A percentile compares a stretch with the other conserved stretches of the same genome.
These are phyloP conservation scores for Microdochium nivale DNA, from an alignment of 2,329 filamentous ascomycete genomes.

Conservation along the genomic window DNA sequence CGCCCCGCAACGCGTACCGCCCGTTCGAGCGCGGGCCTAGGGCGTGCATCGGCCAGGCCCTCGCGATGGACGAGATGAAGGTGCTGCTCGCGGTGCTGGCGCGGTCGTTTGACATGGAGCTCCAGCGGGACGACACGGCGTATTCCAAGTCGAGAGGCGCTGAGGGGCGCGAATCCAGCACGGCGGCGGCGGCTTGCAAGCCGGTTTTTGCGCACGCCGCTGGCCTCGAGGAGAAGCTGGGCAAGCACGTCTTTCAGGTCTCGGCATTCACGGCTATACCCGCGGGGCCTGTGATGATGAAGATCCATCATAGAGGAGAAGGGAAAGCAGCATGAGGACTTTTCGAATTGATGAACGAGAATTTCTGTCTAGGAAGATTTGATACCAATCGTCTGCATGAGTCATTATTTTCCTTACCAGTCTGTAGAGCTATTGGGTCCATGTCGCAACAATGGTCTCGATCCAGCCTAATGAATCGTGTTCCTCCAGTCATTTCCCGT, in stretches of 20 bases:
- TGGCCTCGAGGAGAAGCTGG: neutral
- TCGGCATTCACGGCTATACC: neutral
- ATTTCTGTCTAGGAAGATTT: no score
- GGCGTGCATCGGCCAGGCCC: constrained; percentile 25
- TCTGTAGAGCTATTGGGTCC: no score
- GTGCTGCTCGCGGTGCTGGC: constrained; percentile 14
- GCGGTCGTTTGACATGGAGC: constrained; percentile 11
- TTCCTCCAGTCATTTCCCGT: no score
- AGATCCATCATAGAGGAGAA: neutral
- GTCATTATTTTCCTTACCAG: no score
- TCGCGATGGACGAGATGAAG: constrained; percentile 25
- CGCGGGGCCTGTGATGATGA: neutral
- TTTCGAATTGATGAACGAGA: no score
- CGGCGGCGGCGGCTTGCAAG: neutral
- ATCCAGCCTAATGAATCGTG: no score
- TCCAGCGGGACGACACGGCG: neutral
- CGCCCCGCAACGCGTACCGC: constrained; percentile 15
- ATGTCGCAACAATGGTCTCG: no score
- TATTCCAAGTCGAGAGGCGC: neutral
- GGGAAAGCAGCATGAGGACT: no score
- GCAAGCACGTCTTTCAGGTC: neutral
- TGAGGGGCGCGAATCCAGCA: no score
- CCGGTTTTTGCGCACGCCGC: neutral
- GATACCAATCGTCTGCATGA: no score
- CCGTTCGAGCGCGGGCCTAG: constrained; percentile 28